These are phyloP conservation scores for Rhododendron henanense DNA, from an alignment of 148 eudicot genomes.

Conservation along the genomic window DNA sequence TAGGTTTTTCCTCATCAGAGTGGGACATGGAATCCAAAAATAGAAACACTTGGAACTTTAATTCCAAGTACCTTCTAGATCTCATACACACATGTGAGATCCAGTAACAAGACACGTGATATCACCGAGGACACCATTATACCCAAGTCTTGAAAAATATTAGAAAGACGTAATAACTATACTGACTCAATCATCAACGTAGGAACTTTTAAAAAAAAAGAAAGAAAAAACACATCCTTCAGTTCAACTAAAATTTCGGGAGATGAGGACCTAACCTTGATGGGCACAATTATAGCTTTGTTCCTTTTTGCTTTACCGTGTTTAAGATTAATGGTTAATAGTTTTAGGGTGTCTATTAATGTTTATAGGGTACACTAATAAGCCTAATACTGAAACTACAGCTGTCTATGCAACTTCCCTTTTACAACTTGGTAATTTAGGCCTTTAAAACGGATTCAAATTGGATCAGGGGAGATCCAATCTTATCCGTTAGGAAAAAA, in stretches of 20 bases:
- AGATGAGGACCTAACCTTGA: no score
- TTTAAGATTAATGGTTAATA: no score
- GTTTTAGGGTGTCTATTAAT: neutral
- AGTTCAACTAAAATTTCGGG: no score
- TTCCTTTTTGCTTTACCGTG: neutral
- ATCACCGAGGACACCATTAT: neutral
- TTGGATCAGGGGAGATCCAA: neutral
- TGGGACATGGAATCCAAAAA: neutral
- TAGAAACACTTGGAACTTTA: neutral
- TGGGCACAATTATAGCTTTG: neutral
- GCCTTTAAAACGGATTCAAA: neutral
- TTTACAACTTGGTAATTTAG: neutral
- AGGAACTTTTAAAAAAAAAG: neutral
- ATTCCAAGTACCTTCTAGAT: neutral
- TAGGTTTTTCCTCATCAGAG: neutral
- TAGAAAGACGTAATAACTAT: neutral
- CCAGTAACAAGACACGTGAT: neutral
- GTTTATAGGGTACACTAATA: neutral
- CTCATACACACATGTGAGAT: neutral
- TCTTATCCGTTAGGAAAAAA: neutral
- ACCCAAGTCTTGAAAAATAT: neutral
- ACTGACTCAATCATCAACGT: neutral
- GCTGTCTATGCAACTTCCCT: neutral
- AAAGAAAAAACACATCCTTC: no score
- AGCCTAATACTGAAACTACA: neutral